These are phyloP conservation scores for Lodderomyces jiufengensis DNA, from an alignment of 1,139 yeast species.

Conservation along the genomic window DNA sequence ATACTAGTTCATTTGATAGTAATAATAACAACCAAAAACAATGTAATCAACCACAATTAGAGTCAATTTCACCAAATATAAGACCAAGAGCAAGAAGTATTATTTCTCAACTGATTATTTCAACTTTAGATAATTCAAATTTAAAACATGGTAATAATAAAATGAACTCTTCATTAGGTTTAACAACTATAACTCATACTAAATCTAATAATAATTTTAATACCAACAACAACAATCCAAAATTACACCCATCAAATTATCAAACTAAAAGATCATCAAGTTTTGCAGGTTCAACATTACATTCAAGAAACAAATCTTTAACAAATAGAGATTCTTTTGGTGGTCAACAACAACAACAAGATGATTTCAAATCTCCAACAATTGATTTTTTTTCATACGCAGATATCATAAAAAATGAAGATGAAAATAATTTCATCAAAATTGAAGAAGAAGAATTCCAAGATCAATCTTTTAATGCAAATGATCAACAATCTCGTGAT, in stretches of 20 bases:
- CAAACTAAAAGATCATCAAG: slow-evolving; percentile 10
- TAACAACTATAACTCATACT: not conserved
- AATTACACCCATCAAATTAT: not conserved
- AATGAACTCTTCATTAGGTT: not conserved
- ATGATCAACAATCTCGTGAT: slow-evolving; percentile 2
- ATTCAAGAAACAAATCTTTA: slow-evolving; percentile 3
- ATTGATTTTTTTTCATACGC: slow-evolving; percentile 34
- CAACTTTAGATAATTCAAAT: slow-evolving; percentile 15
- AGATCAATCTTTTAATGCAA: too few species aligned
- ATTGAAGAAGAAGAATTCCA: slow-evolving; percentile 5
- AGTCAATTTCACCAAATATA: slow-evolving; percentile 2
- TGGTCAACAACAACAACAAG: slow-evolving; percentile 1
- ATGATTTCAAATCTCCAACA: slow-evolving; percentile 7
- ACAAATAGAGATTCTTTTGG: not conserved
- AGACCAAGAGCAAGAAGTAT: slow-evolving; percentile 23
- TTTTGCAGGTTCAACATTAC: slow-evolving; percentile 13
- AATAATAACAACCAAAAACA: not conserved
- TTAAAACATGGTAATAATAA: slow-evolving; percentile 2
- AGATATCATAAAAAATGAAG: slow-evolving; percentile 21
- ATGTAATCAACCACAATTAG: not conserved
- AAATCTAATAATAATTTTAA: not conserved
- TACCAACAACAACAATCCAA: not conserved
- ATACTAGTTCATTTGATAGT: not conserved
- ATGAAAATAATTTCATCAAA: slow-evolving; percentile 6
- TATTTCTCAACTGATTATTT: slow-evolving; percentile 23